Base-by-base conservation (phyloP, 2,329 filamentous ascomycete species). In the Ceratocystis destructans region DNA sequence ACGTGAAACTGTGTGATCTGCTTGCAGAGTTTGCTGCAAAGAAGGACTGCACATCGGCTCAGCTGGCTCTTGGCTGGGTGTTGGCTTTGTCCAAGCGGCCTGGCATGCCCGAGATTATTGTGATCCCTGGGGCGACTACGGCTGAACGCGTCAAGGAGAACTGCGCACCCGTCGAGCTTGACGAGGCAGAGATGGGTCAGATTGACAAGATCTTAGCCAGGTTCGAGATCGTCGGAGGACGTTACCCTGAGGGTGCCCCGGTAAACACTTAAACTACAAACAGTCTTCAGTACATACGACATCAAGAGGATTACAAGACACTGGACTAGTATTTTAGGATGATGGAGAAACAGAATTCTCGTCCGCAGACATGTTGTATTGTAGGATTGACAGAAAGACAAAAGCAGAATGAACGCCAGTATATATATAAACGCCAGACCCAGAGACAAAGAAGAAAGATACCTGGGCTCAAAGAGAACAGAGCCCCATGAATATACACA, bases 21-120 rank as follows among this genome's bases (percentile, higher is more conserved):
- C 74, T 90, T 12, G 76, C 84, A 71, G 75, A 76, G 28, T 71
- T 90, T 46, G 86, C 87, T 1, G 72, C 76, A 70, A 77, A 77
- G 70, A 89, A 88, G 75, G 79, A 79, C 0, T 82, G 79, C 71
- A 87, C 83, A 0, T 72, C 82, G 3, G 79, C 80, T 1, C 87
- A 90, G 75, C 76, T 90, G 33, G 87, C 86, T 15, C 77, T 90
- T 65, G 80, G 79, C 63, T 91, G 87, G 86, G 74, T 84, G 2
- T 70, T 78, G 57, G 74, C 78, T 1, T 75, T 84, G 50, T 80
- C 78, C 53, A 75, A 74, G 64, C 77, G 76, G 45, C 77, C 80
- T 5, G 83, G 80, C 48, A 79, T 82, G 78, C 82, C 81, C 25
- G 73, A 71, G 17, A 81, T 88, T 68, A 81, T 89, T 63, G 85